A percentile compares a stretch with the other conserved stretches of the same genome.
phyloP scores from a whole-genome alignment of 768 basidiomycete species.

The Russula olivacea region DNA sequence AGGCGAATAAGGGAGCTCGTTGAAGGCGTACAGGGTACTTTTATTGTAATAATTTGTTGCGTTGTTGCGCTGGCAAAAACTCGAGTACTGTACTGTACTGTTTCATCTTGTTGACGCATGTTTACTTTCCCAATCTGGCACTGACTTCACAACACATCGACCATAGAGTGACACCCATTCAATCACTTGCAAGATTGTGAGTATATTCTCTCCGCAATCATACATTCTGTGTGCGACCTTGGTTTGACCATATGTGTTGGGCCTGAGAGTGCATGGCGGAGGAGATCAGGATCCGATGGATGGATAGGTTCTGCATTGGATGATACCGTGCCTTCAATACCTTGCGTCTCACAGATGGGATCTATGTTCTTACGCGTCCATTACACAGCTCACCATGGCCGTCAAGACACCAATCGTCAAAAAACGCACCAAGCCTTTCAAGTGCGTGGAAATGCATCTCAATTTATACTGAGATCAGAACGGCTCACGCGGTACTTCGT shows the following conservation, averaged over 20 bases:
- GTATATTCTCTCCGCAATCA: constrained; percentile 33
- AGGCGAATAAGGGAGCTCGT: neutral
- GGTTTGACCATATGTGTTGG: neutral
- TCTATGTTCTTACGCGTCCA: constrained; percentile 13
- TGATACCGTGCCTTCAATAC: neutral
- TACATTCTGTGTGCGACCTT: constrained; percentile 17
- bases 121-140: constrained; percentile 20
- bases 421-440: constrained; percentile 97
- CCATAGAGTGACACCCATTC: constrained; percentile 34
- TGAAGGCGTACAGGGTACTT: neutral
- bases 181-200: constrained; percentile 45
- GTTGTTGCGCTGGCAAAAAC: neutral
- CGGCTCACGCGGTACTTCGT: constrained; percentile 17
- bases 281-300: constrained; percentile 17
- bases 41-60: neutral
- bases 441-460: constrained; percentile 47
- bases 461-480: neutral
- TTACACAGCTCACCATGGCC: constrained; percentile 19
- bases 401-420: constrained; percentile 74
- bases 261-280: neutral
- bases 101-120: constrained; percentile 15
- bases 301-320: constrained; percentile 23
- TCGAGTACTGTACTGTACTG: too few relatives aligned
- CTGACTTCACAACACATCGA: constrained; percentile 1
- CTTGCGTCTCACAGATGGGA: neutral